Percentiles rank a stretch among this genome's conserved stretches.
Evolutionary conservation across 1,139 yeast genomes (phyloP).

Genomic region (Taiozyma sp.): DNA sequence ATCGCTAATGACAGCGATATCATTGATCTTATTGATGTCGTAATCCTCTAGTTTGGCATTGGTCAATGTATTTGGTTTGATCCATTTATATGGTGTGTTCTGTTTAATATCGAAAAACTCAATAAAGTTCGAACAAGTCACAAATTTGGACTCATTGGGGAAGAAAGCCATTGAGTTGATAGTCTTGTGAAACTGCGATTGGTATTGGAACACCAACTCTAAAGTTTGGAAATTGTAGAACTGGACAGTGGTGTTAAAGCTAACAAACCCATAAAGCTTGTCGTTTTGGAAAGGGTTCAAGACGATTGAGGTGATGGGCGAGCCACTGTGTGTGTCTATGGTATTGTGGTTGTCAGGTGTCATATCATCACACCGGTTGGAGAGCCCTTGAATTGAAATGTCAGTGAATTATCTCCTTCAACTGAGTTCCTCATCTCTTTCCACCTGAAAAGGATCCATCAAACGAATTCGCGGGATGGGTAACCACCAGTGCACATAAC

Average conservation of each 20-base stretch:
- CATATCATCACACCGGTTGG: background rate
- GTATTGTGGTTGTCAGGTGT: background rate
- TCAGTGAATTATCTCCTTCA: too few species aligned
- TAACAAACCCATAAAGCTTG: background rate
- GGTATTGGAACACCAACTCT: background rate
- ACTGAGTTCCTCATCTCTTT: too few species aligned
- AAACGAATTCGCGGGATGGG: too few species aligned
- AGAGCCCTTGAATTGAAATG: too few species aligned
- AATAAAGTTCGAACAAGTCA: conserved; percentile 3
- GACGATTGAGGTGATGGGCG: background rate
- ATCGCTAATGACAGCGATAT: conserved; percentile 6
- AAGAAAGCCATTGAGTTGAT: background rate
- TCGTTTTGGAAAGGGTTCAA: background rate
- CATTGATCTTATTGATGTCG: conserved; percentile 10
- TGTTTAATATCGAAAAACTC: conserved; percentile 9
- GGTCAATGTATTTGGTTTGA: background rate
- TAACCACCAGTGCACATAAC: background rate
- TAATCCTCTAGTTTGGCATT: background rate
- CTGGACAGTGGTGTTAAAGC: background rate
- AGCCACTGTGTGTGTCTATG: background rate
- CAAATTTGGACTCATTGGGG: background rate
- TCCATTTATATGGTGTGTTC: conserved; percentile 5
- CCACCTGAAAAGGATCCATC: too few species aligned
- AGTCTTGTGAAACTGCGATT: background rate
- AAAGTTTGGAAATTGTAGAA: background rate